Evolutionary conservation across 768 basidiomycete genomes (phyloP).

Genomic region (Lactifluus volemus): DNA sequence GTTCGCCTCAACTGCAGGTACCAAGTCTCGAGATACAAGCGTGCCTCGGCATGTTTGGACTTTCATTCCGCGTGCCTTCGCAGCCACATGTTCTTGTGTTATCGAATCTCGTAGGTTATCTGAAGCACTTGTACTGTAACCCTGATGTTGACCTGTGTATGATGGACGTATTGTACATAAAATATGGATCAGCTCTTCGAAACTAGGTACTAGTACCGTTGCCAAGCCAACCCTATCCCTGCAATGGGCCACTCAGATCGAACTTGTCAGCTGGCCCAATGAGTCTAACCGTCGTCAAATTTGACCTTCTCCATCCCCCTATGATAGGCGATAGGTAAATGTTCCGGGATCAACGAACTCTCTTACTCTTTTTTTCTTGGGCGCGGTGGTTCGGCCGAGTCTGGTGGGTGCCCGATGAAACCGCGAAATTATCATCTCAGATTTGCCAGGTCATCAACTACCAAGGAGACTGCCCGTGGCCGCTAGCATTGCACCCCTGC

Average conservation of each 20-base stretch:
- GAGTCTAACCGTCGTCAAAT: neutral
- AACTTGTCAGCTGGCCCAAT: neutral
- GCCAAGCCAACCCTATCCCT: constrained; percentile 3
- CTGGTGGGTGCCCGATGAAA: neutral
- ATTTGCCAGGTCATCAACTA: constrained; percentile 8
- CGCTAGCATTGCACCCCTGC: neutral
- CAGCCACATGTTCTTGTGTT: neutral
- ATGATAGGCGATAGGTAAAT: neutral
- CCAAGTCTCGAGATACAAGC: neutral
- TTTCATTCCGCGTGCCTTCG: neutral
- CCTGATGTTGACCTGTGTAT: neutral
- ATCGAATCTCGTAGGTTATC: constrained; percentile 4
- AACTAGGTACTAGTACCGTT: neutral
- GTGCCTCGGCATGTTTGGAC: neutral
- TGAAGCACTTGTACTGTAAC: neutral
- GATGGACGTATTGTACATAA: neutral
- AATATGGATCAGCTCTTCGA: neutral
- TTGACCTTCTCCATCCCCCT: neutral
- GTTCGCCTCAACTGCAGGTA: neutral
- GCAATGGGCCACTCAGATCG: neutral
- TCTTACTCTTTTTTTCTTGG: neutral
- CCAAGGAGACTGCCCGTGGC: neutral
- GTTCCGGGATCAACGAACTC: neutral
- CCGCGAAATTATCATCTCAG: neutral
- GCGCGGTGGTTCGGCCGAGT: neutral